Base-by-base conservation (phyloP, 2,329 filamentous ascomycete species). In the Didymella lethalis region DNA sequence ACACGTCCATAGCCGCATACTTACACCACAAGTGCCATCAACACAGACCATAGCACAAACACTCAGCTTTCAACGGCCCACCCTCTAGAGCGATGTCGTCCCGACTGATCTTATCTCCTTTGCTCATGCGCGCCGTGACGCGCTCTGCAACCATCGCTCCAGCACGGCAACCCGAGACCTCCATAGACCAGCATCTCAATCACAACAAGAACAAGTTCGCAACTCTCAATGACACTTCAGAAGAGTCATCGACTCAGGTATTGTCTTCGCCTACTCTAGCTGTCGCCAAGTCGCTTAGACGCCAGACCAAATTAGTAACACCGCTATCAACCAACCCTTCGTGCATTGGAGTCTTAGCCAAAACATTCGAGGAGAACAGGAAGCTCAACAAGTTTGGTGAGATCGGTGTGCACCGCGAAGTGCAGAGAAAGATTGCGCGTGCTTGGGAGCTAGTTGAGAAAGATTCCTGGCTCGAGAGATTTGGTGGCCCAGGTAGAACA, bases 381-480 rank as follows among this genome's bases (percentile, higher is more conserved):
- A 46, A 36, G 40, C 10, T 40, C 7, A 18, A 34, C 2, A 20
- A 32, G 5, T 8, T 45, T 2, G 40, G 31, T n/a, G 18, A 32
- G 48, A 18, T n/a, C 0, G 28, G 23, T 5, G 28, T 47, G 4
- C 31, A 12, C 7, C 16, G 34, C 32, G 28, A 47, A 32, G 20
- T 29, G 16, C 48, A 43, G 14, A 11, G 11, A 7, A 47, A 47
- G 25, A 28, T 41, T 11, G 20, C n/a, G 1, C 6, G 20, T 14
- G 48, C 14, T 12, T 43, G 44, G 34, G 38, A 49, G 20, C 18
- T 23, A 26, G 32, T n/a, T 10, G 48, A 47, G 47, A 46, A 51
- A 14, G 41, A 31, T 16, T 2, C 51, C 18, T 59, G 56, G 56
- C 50, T 59, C 20, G 46, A 59, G 34, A 54, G 56, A 10, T 54